Base-by-base conservation (phyloP, 371 early-diverging fungal genomes). In the Rhizopus delemar region DNA sequence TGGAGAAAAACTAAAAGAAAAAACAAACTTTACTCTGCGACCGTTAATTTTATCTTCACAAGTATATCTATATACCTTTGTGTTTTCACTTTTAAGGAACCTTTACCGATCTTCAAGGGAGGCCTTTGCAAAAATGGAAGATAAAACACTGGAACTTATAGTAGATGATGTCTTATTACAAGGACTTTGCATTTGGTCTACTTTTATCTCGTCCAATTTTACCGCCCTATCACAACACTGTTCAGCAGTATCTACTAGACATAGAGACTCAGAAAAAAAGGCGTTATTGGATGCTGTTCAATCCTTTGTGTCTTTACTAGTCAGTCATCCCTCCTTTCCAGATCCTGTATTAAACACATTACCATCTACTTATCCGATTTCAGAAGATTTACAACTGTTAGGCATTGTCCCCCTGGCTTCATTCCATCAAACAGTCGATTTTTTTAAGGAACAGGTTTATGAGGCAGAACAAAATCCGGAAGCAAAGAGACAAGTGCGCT, bases 121-220 rank as follows among this genome's bases (percentile, higher is more conserved):
- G 15, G 61, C 57, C 32, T 51, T 63, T 3, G 52, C 55, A 2
- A 60, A 69, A 35, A 31, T 15, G 8, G 52, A 53, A 9, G 58
- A 55, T 15, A 69, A 53, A 8, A 55, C 57, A 2, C 12, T 77
- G 11, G 62, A 57, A 2, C 38, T 46, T 8, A 45, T 67, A 35
- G 57, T 73, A 1, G 64, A 75, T 7, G 70, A 69, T 15, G 50
- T 74, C 3, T 28, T 75, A 28, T 49, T 75, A 3, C 76, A 74
- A 6, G 65, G 69, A 6, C 50, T 79, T 4, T 65, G 77, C n/a
- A 74, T 75, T 4, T 80, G 81, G 81, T 66, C 68, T n/a, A 69
- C 70, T 2, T 80, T 51, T 46, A 51, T 77, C 0, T 59, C 53
- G 6, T 57, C 70, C 32, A 77, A 77, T 51, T 34, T 71, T 3